These are phyloP conservation scores for Claviceps sp. DNA, from an alignment of 2,329 filamentous ascomycete genomes.

Conservation along the genomic window DNA sequence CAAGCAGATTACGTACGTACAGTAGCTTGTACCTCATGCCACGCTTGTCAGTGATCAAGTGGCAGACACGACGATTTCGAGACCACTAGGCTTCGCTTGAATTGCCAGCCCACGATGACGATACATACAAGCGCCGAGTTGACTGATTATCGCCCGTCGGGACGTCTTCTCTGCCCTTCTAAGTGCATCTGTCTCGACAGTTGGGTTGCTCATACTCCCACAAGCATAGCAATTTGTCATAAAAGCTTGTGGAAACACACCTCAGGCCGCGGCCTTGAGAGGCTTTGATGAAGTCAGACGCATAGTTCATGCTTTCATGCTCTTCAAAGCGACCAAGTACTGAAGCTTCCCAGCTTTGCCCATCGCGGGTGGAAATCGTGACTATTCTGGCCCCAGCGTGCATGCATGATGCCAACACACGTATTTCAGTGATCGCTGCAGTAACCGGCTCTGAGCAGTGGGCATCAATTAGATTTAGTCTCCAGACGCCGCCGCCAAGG, in stretches of 20 bases:
- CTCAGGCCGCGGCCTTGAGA: conserved; percentile 17
- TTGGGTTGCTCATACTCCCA: conserved; percentile 33
- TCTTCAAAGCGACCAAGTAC: conserved; percentile 64
- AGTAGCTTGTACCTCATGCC: too few relatives aligned
- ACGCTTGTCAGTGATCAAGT: too few relatives aligned
- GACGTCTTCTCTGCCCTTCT: neutral
- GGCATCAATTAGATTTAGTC: conserved; percentile 49
- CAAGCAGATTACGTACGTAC: too few relatives aligned
- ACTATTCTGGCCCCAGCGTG: conserved; percentile 69
- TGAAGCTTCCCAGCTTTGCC: conserved; percentile 43
- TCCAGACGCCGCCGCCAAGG: conserved; percentile 77
- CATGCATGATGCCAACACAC: conserved; percentile 84
- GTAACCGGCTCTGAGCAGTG: conserved; percentile 6
- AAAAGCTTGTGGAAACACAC: conserved; percentile 64
- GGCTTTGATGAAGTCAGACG: conserved; percentile 51
- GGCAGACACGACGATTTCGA: too few relatives aligned
- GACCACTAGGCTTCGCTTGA: neutral
- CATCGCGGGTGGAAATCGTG: conserved; percentile 25
- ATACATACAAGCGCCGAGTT: neutral
- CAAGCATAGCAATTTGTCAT: conserved; percentile 56
- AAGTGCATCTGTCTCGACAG: neutral
- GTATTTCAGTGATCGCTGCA: conserved; percentile 18
- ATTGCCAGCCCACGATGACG: neutral
- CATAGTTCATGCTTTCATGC: conserved; percentile 93
- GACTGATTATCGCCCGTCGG: neutral